Percentiles rank a stretch among this genome's conserved stretches.
phyloP scores from a whole-genome alignment of 331 rosid species.

The Rosa hybrid region DNA sequence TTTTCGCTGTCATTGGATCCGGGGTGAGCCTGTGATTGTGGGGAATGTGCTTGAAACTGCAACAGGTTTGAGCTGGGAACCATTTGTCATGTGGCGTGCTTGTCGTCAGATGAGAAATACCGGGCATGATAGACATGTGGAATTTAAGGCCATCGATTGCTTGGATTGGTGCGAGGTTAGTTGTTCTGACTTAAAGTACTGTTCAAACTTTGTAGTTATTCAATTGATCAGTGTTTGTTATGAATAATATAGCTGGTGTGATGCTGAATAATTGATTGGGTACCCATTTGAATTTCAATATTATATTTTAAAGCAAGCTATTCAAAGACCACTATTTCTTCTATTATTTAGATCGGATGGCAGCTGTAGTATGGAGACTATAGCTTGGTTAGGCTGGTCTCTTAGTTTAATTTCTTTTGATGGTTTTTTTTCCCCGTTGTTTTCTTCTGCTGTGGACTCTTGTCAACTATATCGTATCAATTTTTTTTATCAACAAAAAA shows the following conservation, averaged over 20 bases:
- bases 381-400: no score
- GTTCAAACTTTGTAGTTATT: background rate
- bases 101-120: slow-evolving; percentile 46
- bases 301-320: no score
- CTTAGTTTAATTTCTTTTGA: no score
- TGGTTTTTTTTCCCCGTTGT: no score
- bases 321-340: no score
- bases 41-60: slow-evolving; percentile 64
- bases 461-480: no score
- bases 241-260: background rate
- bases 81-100: slow-evolving; percentile 76
- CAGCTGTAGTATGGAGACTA: no score
- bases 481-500: no score
- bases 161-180: slow-evolving; percentile 85
- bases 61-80: slow-evolving; percentile 37
- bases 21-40: slow-evolving; percentile 83
- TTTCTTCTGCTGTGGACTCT: no score
- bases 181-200: slow-evolving; percentile 12
- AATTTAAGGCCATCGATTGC: slow-evolving; percentile 75
- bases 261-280: background rate
- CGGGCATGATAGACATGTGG: slow-evolving; percentile 39
- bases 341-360: no score
- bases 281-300: no score
- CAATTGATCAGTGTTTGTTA: background rate
- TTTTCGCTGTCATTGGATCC: slow-evolving; percentile 78